Conservation (phyloP, 352 stramenopile genomes). For the Phytophthora citrophthora region DNA sequence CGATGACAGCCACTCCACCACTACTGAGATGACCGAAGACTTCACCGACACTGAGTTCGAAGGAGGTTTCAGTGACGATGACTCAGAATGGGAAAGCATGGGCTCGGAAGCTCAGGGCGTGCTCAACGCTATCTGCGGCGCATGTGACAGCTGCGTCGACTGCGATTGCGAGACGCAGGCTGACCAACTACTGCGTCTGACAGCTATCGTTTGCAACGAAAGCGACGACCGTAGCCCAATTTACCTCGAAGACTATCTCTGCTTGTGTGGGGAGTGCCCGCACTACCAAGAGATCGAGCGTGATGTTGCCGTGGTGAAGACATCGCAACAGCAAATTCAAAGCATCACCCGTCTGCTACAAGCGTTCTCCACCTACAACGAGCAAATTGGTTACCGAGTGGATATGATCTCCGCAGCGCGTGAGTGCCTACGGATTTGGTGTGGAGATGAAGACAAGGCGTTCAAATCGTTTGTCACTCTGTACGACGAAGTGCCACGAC, state of each 20-base stretch:
- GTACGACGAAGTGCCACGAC: constrained; percentile 55
- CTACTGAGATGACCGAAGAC: constrained; percentile 56
- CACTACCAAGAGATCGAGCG: constrained; percentile 56
- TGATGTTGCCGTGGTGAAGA: constrained; percentile 50
- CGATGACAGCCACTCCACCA: constrained; percentile 47
- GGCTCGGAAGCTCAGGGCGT: constrained; percentile 18
- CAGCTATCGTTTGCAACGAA: constrained; percentile 13
- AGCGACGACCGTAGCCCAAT: constrained; percentile 19
- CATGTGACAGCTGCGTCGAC: constrained; percentile 26
- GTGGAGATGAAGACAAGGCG: constrained; percentile 65
- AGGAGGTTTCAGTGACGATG: constrained; percentile 28
- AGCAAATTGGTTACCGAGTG: constrained; percentile 56
- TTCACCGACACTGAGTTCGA: constrained; percentile 42
- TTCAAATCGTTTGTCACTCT: constrained; percentile 69
- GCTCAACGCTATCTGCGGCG: constrained; percentile 12
- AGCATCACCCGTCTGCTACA: constrained; percentile 64
- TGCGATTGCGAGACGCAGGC: constrained; percentile 42
- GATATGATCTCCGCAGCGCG: constrained; percentile 60
- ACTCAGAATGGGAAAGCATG: constrained; percentile 28
- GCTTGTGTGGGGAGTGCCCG: constrained; percentile 65
- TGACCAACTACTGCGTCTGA: constrained; percentile 35
- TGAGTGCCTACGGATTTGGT: constrained; percentile 65
- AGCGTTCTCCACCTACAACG: constrained; percentile 79
- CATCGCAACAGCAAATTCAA: constrained; percentile 25
- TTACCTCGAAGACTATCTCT: constrained; percentile 71